Conservation (phyloP, 768 basidiomycete genomes). For the Suillus ampliporus region DNA sequence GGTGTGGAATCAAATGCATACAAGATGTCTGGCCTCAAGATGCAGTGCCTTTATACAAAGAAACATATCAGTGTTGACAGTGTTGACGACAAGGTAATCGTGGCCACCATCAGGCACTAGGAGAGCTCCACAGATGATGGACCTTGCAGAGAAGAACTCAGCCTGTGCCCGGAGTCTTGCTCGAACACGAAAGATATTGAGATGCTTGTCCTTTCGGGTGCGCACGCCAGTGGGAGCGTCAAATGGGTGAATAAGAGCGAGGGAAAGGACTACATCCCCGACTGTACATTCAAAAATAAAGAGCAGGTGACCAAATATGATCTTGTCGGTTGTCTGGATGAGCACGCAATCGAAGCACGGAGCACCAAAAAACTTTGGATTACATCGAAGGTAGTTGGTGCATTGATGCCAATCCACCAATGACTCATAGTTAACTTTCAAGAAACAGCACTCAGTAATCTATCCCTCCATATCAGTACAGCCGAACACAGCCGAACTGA, state of each 20-base stretch:
- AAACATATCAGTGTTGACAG: constrained; percentile 39
- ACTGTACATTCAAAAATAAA: constrained; percentile 26
- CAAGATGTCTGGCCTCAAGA: too few relatives aligned
- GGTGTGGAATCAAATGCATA: too few relatives aligned
- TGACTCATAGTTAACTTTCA: constrained; percentile 35
- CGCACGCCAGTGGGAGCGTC: constrained; percentile 14
- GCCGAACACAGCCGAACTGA: not conserved
- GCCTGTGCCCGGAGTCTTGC: constrained; percentile 10
- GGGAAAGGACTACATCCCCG: not conserved
- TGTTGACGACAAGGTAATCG: constrained; percentile 35
- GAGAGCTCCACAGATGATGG: constrained; percentile 38
- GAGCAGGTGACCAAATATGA: constrained; percentile 25
- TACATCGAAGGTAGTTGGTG: constrained; percentile 35
- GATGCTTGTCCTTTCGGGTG: constrained; percentile 27
- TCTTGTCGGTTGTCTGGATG: constrained; percentile 19
- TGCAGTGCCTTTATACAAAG: not conserved
- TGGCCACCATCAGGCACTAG: constrained; percentile 21
- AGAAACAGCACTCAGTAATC: constrained; percentile 30
- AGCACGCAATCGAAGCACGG: constrained; percentile 37
- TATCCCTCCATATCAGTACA: constrained; percentile 7
- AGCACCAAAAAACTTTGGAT: constrained; percentile 32
- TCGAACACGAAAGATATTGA: constrained; percentile 25
- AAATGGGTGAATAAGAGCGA: constrained; percentile 26
- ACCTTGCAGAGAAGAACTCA: constrained; percentile 31
- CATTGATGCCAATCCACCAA: constrained; percentile 33